These are phyloP conservation scores for Pseudoperonospora humuli DNA, from an alignment of 352 stramenopile species.

Conservation along the genomic window DNA sequence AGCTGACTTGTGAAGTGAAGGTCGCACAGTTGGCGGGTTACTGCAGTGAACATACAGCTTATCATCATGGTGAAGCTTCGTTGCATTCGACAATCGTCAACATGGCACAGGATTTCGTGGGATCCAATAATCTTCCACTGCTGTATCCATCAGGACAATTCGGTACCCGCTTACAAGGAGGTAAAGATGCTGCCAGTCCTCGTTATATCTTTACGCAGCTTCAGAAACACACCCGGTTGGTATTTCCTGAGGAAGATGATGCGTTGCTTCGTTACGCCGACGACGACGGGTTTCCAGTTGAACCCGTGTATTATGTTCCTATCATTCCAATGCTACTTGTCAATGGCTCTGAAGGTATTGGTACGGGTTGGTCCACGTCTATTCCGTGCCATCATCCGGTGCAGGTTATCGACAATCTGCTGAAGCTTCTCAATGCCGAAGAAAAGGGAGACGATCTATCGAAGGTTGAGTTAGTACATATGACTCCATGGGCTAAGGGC, in stretches of 20 bases:
- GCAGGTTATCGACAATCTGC: constrained; percentile 93
- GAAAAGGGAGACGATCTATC: constrained; percentile 40
- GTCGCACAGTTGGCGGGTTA: constrained; percentile 99
- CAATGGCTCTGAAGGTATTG: constrained; percentile 98
- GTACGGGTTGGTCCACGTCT: constrained; percentile 95
- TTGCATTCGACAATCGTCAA: constrained; percentile 97
- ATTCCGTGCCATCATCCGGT: constrained; percentile 94
- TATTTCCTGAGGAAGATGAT: constrained; percentile 99
- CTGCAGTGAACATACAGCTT: constrained; percentile 94
- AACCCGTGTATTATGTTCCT: constrained; percentile 96
- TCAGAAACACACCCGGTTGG: constrained; percentile 90
- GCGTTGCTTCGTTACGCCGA: constrained; percentile 93
- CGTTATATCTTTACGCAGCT: constrained; percentile 99
- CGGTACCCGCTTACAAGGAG: constrained; percentile 96
- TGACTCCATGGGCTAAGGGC: constrained; percentile 93
- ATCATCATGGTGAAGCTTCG: constrained; percentile 98
- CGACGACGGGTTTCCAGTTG: constrained; percentile 97
- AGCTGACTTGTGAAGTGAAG: constrained; percentile 98
- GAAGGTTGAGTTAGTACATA: constrained; percentile 35
- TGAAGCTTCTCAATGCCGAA: constrained; percentile 59
- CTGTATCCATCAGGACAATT: constrained; percentile 98
- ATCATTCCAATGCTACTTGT: constrained; percentile 95
- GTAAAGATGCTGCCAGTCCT: constrained; percentile 96
- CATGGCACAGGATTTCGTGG: constrained; percentile 98
- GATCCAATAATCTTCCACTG: constrained; percentile 98